Evolutionary conservation across 2,329 filamentous ascomycete species (phyloP).

Genomic region (Aureobasidium zeae): DNA sequence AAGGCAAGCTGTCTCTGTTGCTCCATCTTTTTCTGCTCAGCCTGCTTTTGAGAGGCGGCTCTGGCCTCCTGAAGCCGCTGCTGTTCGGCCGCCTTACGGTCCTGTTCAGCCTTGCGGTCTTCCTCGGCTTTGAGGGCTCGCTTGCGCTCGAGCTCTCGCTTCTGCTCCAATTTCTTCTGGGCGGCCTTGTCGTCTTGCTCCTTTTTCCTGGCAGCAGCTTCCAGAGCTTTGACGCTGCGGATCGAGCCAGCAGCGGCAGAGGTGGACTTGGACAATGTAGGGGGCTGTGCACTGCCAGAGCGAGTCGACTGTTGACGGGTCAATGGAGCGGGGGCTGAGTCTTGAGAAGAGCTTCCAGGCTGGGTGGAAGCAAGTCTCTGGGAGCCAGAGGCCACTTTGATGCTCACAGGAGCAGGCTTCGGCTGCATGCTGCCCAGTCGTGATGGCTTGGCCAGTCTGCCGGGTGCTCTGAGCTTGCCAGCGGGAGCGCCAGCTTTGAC

Average conservation of each 20-base stretch:
- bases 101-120: constrained; percentile 31
- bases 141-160: constrained; percentile 71
- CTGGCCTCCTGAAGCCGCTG: constrained; percentile 30
- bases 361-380: constrained; percentile 24
- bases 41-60: constrained; percentile 30
- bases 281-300: constrained; percentile 16
- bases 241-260: constrained; percentile 18
- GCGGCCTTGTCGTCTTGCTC: constrained; percentile 75
- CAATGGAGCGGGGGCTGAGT: constrained; percentile 9
- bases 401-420: constrained; percentile 62
- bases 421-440: constrained; percentile 44
- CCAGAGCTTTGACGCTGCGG: constrained; percentile 45
- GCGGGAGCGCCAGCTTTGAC: constrained; percentile 39
- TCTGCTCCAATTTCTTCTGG: constrained; percentile 70
- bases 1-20: constrained; percentile 48
- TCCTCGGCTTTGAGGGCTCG: constrained; percentile 61
- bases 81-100: constrained; percentile 32
- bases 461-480: constrained; percentile 30
- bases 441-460: constrained; percentile 30
- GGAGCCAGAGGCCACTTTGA: constrained; percentile 49
- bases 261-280: constrained; percentile 4
- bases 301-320: constrained; percentile 13
- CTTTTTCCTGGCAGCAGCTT: constrained; percentile 70
- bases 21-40: constrained; percentile 24
- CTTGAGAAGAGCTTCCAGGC: constrained; percentile 23